These are phyloP conservation scores for Ceratocystis destructans DNA, from an alignment of 2,329 filamentous ascomycete species.

Conservation along the genomic window DNA sequence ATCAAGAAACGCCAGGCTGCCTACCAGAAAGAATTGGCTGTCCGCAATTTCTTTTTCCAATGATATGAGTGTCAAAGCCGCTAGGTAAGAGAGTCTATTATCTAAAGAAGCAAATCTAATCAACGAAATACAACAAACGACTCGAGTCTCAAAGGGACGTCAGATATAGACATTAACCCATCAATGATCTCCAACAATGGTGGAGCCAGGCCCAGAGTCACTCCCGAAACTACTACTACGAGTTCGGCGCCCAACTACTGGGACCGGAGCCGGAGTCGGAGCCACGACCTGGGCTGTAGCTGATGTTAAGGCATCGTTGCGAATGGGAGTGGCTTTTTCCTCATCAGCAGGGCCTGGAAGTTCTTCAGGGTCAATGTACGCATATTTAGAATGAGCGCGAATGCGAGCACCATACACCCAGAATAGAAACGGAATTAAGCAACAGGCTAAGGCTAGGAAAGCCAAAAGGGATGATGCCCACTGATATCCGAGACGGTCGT, in stretches of 20 bases:
- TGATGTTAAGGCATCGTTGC: background rate
- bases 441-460: slow-evolving; percentile 64
- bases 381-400: slow-evolving; percentile 54
- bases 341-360: slow-evolving; percentile 8
- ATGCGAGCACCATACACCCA: slow-evolving; percentile 64
- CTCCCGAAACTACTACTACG: slow-evolving; percentile 8
- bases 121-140: too few relatives aligned
- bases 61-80: too few relatives aligned
- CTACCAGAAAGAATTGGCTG: too few relatives aligned
- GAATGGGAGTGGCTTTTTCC: slow-evolving; percentile 6
- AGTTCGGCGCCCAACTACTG: background rate
- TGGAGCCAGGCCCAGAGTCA: slow-evolving; percentile 13
- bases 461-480: slow-evolving; percentile 63
- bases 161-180: background rate
- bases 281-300: background rate
- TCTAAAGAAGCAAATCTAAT: too few relatives aligned
- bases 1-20: too few relatives aligned
- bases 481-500: slow-evolving; percentile 54
- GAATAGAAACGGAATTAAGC: slow-evolving; percentile 70
- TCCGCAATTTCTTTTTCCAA: too few relatives aligned
- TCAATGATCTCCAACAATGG: slow-evolving; percentile 13
- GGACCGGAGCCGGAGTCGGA: too few relatives aligned
- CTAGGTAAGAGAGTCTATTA: too few relatives aligned
- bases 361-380: slow-evolving; percentile 49
- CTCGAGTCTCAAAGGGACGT: too few relatives aligned